Base-by-base conservation (phyloP, 352 stramenopile genomes). In the Globisporangium ultimum region DNA sequence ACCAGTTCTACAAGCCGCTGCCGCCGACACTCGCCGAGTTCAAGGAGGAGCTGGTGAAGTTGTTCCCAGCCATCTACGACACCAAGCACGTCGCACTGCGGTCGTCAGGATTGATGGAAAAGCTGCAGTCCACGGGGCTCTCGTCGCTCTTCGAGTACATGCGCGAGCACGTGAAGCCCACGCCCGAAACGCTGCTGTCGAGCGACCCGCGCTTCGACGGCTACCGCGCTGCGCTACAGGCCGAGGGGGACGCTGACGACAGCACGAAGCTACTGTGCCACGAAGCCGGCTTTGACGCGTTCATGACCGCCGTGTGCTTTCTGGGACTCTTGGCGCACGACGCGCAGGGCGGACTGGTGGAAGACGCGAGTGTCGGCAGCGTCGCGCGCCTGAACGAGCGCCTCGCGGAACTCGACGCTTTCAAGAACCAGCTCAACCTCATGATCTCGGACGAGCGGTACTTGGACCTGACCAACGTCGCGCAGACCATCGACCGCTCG, bases 211-310 rank as follows among this genome's bases (percentile, higher is more conserved):
- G 74, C 45, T 89, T 89, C 47, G 76, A 86, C 52, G 77, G 66
- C 38, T 93, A 91, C 61, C 79, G 78, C 36, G 51, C 70, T 11
- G 83, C 80, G 17, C 68, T 92, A 3, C 71, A 87, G 58, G 68
- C 68, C 15, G 70, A 84, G 36, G 66, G 67, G 1, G 70, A 84
- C 53, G 68, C 66, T 6, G 70, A 82, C 2, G 70, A 77, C 32
- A 83, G 9, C 28, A 10, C 28, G 28, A 36, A 76, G n/a, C 48
- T 79, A 53, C 61, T 92, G 22, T 89, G 80, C 38, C 85, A 95
- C 62, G 85, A 95, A 58, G 85, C 85, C n/a, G 85, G 85, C 41
- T 95, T 91, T 50, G 85, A 95, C 42, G 83, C 85, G 17, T 89
- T 91, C 67, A 93, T 95, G 83, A 95, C 85, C 2, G 76, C 70